These are phyloP conservation scores for Torulaspora globosa DNA, from an alignment of 1,139 yeast species.

Conservation along the genomic window DNA sequence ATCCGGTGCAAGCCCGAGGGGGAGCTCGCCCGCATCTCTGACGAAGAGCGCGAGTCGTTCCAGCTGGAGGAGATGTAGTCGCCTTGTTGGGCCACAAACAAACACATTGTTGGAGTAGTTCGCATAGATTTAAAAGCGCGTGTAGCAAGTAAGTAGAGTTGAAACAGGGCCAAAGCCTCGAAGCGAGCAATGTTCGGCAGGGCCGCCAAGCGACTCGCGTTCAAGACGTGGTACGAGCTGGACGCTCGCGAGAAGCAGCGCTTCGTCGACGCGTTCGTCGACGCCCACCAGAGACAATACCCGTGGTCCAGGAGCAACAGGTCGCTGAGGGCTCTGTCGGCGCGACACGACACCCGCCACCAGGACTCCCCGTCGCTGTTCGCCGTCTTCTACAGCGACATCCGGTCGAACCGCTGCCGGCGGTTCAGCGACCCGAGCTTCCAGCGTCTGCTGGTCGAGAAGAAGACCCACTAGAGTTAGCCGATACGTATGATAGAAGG, in stretches of 20 bases:
- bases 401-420: slow-evolving; percentile 19
- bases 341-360: slow-evolving; percentile 24
- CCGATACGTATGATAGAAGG: background rate
- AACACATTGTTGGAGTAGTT: background rate
- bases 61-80: slow-evolving; percentile 1
- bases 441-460: slow-evolving; percentile 15
- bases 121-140: no score
- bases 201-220: slow-evolving; percentile 5
- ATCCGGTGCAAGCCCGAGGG: slow-evolving; percentile 47
- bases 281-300: slow-evolving; percentile 27
- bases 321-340: slow-evolving; percentile 26
- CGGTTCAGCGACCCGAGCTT: slow-evolving; percentile 23
- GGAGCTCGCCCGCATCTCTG: slow-evolving; percentile 9
- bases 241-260: slow-evolving; percentile 25
- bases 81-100: slow-evolving; percentile 2
- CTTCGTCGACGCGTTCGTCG: slow-evolving; percentile 29
- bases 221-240: slow-evolving; percentile 31
- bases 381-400: slow-evolving; percentile 35
- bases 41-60: slow-evolving; percentile 6
- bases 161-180: no score
- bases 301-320: slow-evolving; percentile 34
- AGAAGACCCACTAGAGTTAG: background rate
- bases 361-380: slow-evolving; percentile 34
- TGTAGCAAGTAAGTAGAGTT: no score
- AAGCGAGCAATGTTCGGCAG: slow-evolving; percentile 1